Percentiles rank a stretch among this genome's conserved stretches.
Evolutionary conservation across 2,329 filamentous ascomycete species (phyloP).

Genomic region (Exophiala calicioides): DNA sequence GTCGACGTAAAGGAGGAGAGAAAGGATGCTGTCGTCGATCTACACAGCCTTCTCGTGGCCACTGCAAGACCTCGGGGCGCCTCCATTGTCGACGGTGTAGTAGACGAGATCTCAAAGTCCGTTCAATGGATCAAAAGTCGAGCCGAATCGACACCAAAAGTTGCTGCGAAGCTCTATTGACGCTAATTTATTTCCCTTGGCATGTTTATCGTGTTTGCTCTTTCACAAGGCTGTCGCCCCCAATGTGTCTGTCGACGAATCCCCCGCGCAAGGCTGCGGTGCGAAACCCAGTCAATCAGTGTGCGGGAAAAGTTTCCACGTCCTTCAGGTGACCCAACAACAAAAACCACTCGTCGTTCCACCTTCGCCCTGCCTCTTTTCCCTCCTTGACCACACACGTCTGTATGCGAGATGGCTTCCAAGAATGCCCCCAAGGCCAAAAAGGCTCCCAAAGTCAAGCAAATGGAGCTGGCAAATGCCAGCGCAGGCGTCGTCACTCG

Average conservation of each 20-base stretch:
- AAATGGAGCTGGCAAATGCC: slow-evolving; percentile 36
- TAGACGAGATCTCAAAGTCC: background rate
- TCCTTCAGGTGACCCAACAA: slow-evolving; percentile 13
- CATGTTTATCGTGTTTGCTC: slow-evolving; percentile 11
- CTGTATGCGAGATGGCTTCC: slow-evolving; percentile 17
- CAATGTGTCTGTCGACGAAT: background rate
- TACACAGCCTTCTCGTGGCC: slow-evolving; percentile 18
- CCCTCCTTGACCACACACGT: background rate
- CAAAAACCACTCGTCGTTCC: slow-evolving; percentile 4
- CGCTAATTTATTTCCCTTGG: slow-evolving; percentile 11
- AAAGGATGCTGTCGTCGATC: slow-evolving; percentile 25
- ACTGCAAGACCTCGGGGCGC: slow-evolving; percentile 15
- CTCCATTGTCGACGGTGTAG: slow-evolving; percentile 12
- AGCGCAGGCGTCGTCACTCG: slow-evolving; percentile 38
- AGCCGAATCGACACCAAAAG: slow-evolving; percentile 6
- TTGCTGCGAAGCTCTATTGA: background rate
- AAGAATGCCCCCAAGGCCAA: slow-evolving; percentile 28
- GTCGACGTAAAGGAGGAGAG: slow-evolving; percentile 16
- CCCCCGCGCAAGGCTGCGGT: slow-evolving; percentile 15
- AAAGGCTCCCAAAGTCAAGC: slow-evolving; percentile 32
- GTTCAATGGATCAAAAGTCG: background rate
- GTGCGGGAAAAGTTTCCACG: slow-evolving; percentile 13
- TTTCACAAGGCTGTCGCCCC: slow-evolving; percentile 15
- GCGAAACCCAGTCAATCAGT: no score
- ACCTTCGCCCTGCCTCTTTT: slow-evolving; percentile 1